These are phyloP conservation scores for Trichoderma gracile DNA, from an alignment of 2,329 filamentous ascomycete genomes.

Conservation along the genomic window DNA sequence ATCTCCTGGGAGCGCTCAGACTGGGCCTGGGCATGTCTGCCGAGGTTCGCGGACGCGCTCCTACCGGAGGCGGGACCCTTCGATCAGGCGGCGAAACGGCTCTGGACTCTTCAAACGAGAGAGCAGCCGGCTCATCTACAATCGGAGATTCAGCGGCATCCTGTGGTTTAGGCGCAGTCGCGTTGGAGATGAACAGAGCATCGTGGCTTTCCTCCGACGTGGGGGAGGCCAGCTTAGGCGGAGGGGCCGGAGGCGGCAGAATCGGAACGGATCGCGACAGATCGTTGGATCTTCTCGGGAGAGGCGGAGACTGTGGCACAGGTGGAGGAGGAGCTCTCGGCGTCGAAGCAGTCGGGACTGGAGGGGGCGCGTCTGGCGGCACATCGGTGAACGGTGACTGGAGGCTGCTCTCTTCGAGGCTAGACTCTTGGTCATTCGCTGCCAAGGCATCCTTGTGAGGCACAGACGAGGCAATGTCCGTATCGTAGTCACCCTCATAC, in stretches of 20 bases:
- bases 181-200: constrained; percentile 33
- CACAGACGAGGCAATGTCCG: constrained; percentile 91
- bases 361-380: constrained; percentile 54
- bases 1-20: constrained; percentile 49
- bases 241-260: constrained; percentile 49
- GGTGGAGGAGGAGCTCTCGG: constrained; percentile 66
- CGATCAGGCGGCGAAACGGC: constrained; percentile 49
- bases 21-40: constrained; percentile 41
- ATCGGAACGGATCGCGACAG: constrained; percentile 70
- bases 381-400: constrained; percentile 57
- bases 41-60: constrained; percentile 37
- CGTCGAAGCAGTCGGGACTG: constrained; percentile 54
- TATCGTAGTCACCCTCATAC: constrained; percentile 97
- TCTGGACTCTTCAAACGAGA: constrained; percentile 48
- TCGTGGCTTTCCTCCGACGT: constrained; percentile 68
- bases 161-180: constrained; percentile 30
- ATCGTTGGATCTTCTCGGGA: constrained; percentile 66
- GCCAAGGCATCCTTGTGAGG: constrained; percentile 93
- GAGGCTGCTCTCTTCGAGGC: constrained; percentile 69
- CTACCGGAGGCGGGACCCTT: constrained; percentile 45
- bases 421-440: constrained; percentile 74
- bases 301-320: constrained; percentile 58
- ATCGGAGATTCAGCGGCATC: constrained; percentile 34
- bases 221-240: constrained; percentile 32
- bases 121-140: constrained; percentile 47